These are phyloP conservation scores for Aciculosporium take DNA, from an alignment of 2,329 filamentous ascomycete species.

Conservation along the genomic window DNA sequence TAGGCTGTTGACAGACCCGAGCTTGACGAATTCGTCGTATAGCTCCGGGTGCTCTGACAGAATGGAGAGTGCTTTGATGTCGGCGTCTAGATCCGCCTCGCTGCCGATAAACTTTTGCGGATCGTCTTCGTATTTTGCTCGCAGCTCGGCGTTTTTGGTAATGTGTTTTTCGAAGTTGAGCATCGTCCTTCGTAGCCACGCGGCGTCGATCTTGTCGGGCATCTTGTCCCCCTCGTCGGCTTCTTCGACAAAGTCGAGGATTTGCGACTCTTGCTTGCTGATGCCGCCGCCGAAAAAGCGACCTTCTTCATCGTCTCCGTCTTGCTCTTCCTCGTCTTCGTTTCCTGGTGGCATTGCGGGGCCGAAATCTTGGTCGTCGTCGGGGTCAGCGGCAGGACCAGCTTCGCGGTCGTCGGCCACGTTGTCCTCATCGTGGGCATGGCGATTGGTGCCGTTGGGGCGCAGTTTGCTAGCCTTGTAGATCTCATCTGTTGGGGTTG, in stretches of 20 bases:
- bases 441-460: slow-evolving; percentile 29
- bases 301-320: slow-evolving; percentile 71
- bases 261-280: slow-evolving; percentile 62
- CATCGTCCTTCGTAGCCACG: slow-evolving; percentile 72
- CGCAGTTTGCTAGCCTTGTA: slow-evolving; percentile 48
- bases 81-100: slow-evolving; percentile 80
- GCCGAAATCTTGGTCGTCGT: slow-evolving; percentile 34
- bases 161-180: slow-evolving; percentile 84
- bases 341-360: slow-evolving; percentile 34
- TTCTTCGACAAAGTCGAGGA: slow-evolving; percentile 73
- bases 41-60: slow-evolving; percentile 75
- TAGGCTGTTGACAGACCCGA: slow-evolving; percentile 59
- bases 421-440: slow-evolving; percentile 28
- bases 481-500: slow-evolving; percentile 35
- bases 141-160: slow-evolving; percentile 75
- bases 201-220: slow-evolving; percentile 64
- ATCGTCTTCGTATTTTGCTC: slow-evolving; percentile 69
- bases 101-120: slow-evolving; percentile 71
- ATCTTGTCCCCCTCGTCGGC: slow-evolving; percentile 20
- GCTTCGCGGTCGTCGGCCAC: slow-evolving; percentile 28
- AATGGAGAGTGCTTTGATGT: slow-evolving; percentile 76
- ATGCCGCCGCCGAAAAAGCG: slow-evolving; percentile 93
- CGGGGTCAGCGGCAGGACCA: slow-evolving; percentile 32
- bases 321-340: slow-evolving; percentile 35
- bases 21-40: slow-evolving; percentile 64